Conservation (phyloP, 1,284 basidiomycete species). For the Rhodotorula glutinis region DNA sequence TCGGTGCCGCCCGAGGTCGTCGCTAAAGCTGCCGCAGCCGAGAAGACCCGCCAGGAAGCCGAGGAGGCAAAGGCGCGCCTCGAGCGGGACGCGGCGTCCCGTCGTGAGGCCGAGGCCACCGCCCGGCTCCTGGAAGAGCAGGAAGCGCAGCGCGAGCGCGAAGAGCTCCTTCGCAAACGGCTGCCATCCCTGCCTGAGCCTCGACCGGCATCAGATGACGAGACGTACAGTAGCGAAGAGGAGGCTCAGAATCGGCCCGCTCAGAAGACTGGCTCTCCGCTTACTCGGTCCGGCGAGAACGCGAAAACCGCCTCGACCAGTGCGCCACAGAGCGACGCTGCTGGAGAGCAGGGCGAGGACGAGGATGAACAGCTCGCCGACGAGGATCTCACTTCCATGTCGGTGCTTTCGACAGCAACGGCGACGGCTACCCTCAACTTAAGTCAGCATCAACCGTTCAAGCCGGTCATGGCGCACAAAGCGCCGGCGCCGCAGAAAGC, state of each 20-base stretch:
- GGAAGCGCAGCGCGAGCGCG: constrained; percentile 20
- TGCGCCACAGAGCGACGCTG: not conserved
- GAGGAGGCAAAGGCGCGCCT: not conserved
- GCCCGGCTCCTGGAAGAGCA: constrained; percentile 23
- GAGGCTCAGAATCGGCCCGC: not conserved
- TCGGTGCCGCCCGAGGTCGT: constrained; percentile 6
- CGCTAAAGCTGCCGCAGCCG: not conserved
- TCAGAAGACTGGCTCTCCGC: too few species aligned
- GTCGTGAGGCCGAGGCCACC: constrained; percentile 15
- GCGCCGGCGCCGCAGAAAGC: constrained; percentile 5
- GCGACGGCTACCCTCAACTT: constrained; percentile 10
- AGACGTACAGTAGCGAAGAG: constrained; percentile 15
- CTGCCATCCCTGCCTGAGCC: constrained; percentile 18
- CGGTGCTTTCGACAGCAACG: constrained; percentile 11
- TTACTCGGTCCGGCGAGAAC: not conserved
- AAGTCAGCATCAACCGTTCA: constrained; percentile 21
- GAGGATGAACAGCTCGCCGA: constrained; percentile 17
- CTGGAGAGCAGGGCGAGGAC: constrained; percentile 9
- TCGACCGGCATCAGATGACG: constrained; percentile 11
- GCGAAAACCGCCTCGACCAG: constrained; percentile 2
- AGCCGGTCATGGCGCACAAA: constrained; percentile 10
- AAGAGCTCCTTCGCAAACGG: constrained; percentile 8
- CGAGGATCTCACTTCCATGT: constrained; percentile 25
- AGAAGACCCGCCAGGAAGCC: not conserved
- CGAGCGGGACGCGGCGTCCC: constrained; percentile 6